Percentiles rank a stretch among this genome's conserved stretches.
Conservation (phyloP, 371 early-diverging fungal species). For the Actinomortierella ambigua region DNA sequence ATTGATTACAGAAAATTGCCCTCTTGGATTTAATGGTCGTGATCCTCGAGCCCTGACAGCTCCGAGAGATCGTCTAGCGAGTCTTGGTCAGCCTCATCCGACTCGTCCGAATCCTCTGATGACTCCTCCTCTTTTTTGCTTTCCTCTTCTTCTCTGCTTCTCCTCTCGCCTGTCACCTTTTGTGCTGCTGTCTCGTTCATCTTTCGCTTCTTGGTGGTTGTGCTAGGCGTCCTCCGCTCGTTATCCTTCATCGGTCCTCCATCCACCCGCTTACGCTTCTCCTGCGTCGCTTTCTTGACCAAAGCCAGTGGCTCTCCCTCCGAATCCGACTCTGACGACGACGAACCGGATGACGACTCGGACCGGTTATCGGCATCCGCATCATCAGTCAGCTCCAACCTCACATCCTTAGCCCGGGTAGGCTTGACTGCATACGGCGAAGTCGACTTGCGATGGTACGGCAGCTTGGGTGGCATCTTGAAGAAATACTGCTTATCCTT, state of each 20-base stretch:
- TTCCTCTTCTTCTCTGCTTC: not conserved
- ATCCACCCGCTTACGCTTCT: slow-evolving; percentile 26
- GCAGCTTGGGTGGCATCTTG: slow-evolving; percentile 67
- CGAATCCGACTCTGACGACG: slow-evolving; percentile 26
- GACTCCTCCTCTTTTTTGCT: not conserved
- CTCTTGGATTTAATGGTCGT: no score
- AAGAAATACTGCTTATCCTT: slow-evolving; percentile 73
- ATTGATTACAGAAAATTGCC: no score
- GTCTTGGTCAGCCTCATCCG: slow-evolving; percentile 25
- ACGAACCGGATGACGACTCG: slow-evolving; percentile 12
- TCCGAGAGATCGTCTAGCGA: slow-evolving; percentile 46
- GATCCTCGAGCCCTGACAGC: slow-evolving; percentile 41
- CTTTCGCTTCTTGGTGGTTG: not conserved
- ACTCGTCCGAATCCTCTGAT: slow-evolving; percentile 15
- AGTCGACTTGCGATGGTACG: slow-evolving; percentile 52
- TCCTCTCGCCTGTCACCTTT: not conserved
- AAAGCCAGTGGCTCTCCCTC: slow-evolving; percentile 1
- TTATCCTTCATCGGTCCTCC: slow-evolving; percentile 18
- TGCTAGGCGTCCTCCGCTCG: slow-evolving; percentile 14
- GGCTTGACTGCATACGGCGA: slow-evolving; percentile 46
- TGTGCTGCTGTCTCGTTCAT: not conserved
- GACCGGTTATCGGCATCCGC: slow-evolving; percentile 13
- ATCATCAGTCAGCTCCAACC: slow-evolving; percentile 11
- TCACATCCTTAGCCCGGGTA: slow-evolving; percentile 34
- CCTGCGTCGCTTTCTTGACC: not conserved